These are phyloP conservation scores for Cryptococcus neoformans DNA, from an alignment of 1,284 basidiomycete genomes.

Conservation along the genomic window DNA sequence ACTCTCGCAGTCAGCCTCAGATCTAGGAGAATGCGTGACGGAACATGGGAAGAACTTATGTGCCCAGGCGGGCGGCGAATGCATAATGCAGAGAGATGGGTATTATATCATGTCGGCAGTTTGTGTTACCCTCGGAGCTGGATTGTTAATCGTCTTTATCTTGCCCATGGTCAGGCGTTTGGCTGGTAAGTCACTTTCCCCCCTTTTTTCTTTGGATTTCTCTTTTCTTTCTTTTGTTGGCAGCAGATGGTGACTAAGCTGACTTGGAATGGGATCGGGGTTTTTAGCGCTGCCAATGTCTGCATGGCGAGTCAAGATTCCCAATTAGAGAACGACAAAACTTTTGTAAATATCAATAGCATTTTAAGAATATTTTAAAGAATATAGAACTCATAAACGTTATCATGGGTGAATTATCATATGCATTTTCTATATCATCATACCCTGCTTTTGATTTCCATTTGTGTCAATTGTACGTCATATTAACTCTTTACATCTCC, in stretches of 20 bases:
- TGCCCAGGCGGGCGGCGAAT: conserved; percentile 69
- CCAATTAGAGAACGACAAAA: conserved; percentile 1
- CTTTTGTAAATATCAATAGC: too few relatives aligned
- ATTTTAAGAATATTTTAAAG: too few relatives aligned
- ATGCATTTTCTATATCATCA: too few relatives aligned
- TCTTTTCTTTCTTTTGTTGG: neutral
- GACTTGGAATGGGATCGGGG: conserved; percentile 3
- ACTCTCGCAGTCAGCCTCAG: conserved; percentile 36
- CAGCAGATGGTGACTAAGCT: neutral
- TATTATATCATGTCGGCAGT: conserved; percentile 83
- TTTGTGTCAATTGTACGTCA: too few relatives aligned
- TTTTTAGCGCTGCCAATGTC: conserved; percentile 39
- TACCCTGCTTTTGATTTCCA: too few relatives aligned
- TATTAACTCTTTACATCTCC: conserved; percentile 1
- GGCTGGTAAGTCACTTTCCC: conserved; percentile 62
- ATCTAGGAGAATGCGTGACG: conserved; percentile 71
- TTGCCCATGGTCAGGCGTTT: conserved; percentile 78
- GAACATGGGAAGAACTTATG: conserved; percentile 83
- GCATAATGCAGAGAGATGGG: conserved; percentile 81
- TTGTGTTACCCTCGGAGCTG: conserved; percentile 71
- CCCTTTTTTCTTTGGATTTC: neutral
- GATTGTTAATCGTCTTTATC: conserved; percentile 72
- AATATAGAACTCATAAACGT: too few relatives aligned
- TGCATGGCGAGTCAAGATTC: conserved; percentile 48
- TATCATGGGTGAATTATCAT: too few relatives aligned